Evolutionary conservation across 805 yeast species (phyloP).

Genomic region (Cephaloascus fragrans): DNA sequence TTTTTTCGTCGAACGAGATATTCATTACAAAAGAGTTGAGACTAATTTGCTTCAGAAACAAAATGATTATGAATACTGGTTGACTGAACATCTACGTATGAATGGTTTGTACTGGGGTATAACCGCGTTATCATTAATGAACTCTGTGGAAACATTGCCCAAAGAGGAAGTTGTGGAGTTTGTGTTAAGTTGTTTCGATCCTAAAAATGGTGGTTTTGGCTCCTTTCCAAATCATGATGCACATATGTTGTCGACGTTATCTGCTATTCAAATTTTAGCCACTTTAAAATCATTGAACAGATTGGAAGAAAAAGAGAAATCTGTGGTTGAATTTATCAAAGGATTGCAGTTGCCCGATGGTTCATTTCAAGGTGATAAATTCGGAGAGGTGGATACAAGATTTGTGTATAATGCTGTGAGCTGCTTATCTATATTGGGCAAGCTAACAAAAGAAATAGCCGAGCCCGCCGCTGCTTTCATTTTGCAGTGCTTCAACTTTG

Average conservation of each 20-base stretch:
- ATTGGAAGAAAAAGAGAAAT: slow-evolving; percentile 11
- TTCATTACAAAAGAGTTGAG: too few species aligned
- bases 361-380: slow-evolving; percentile 79
- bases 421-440: slow-evolving; percentile 59
- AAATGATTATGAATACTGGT: slow-evolving; percentile 70
- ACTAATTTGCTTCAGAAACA: slow-evolving; percentile 28
- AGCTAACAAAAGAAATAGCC: slow-evolving; percentile 42
- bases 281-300: slow-evolving; percentile 51
- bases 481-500: slow-evolving; percentile 71
- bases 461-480: slow-evolving; percentile 62
- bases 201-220: slow-evolving; percentile 69
- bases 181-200: slow-evolving; percentile 54
- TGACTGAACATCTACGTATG: slow-evolving; percentile 81
- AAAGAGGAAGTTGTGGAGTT: slow-evolving; percentile 55
- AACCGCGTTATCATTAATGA: slow-evolving; percentile 58
- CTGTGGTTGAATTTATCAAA: slow-evolving; percentile 13
- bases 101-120: slow-evolving; percentile 96
- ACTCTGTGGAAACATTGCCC: slow-evolving; percentile 47
- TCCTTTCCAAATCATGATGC: slow-evolving; percentile 87
- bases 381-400: slow-evolving; percentile 90
- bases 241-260: slow-evolving; percentile 74
- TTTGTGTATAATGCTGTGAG: slow-evolving; percentile 80
- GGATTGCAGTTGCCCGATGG: slow-evolving; percentile 52
- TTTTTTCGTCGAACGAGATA: not conserved
- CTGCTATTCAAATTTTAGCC: slow-evolving; percentile 74